Evolutionary conservation across 2,329 filamentous ascomycete species (phyloP), one percentile per base, ranked within the genome.

Genomic region (Myrmaecium sp.): DNA sequence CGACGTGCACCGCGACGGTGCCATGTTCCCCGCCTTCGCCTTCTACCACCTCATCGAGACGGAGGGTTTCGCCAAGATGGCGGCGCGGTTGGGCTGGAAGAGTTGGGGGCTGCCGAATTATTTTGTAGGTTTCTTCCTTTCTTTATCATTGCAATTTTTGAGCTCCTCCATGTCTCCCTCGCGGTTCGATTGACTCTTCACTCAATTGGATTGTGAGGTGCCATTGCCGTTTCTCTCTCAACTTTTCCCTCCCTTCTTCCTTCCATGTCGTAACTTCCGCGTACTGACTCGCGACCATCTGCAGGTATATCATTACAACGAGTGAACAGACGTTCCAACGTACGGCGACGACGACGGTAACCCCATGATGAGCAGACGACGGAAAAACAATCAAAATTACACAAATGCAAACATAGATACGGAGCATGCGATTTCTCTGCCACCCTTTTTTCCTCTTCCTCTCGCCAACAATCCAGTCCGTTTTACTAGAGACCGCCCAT

Each of bases 1-100:
- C 2, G 84, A 95, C 32, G 89, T 98, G 14, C 89, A 98, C 50
- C 72, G 89, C 14, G 89, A 98, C 45, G 89, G 89, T 12, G 86
- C 89, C 48, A 98, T 95, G 86, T 98, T 98, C 57, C 89, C 89
- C 11, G 70, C 89, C 0, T 98, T 98, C 48, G 57, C 86, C 3
- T 98, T 98, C 47, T 95, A 94, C 49, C 78, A 98, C 52, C 63
- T 98, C 33, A 91, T 98, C 33, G 89, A 98, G 61, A 95, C 89
- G 0, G 89, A 98, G 47, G 89, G 89, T 0, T 98, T 98, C 45
- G 84, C 89, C 11, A 93, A 86, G 57, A 98, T 98, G 89, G 84
- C 84, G 8, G 76, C 70, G 49, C 64, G 89, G 37, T 53, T 98
- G 44, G 83, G 83, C 25, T 94, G 83, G 74, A 65, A 75, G 34